Conservation (phyloP, 345 rosid species). For the Adansonia digitata region DNA sequence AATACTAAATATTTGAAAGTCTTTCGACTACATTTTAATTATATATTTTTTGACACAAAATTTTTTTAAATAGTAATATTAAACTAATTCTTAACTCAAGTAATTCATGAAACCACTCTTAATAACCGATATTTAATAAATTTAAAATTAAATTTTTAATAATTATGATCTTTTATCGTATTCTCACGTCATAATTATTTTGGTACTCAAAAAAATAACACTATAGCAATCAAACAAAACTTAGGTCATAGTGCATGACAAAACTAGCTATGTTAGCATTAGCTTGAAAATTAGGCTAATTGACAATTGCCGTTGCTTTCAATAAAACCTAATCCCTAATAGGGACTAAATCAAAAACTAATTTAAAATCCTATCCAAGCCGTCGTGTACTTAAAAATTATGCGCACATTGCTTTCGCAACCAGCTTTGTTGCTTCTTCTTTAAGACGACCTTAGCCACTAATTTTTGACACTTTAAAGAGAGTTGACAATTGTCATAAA, state of each 20-base stretch:
- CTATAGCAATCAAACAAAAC: too few species aligned
- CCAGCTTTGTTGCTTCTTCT: background rate
- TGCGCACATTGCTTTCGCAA: background rate
- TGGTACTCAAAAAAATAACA: too few species aligned
- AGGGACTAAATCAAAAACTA: background rate
- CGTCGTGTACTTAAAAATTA: background rate
- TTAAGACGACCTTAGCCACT: background rate
- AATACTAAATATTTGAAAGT: too few species aligned
- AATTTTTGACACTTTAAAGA: background rate
- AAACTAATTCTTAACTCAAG: too few species aligned
- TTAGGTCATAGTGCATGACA: background rate
- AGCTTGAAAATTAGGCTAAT: background rate
- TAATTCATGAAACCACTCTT: too few species aligned
- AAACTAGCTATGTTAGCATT: background rate
- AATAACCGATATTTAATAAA: too few species aligned
- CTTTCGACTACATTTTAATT: too few species aligned
- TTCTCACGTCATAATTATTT: too few species aligned
- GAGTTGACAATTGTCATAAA: constrained; percentile 8
- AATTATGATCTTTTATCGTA: too few species aligned
- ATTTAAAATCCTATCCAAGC: background rate
- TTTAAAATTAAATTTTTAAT: too few species aligned
- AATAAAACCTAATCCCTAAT: background rate
- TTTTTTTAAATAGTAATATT: too few species aligned
- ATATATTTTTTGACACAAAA: too few species aligned
- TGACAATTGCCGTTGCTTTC: background rate